Evolutionary conservation across 2,329 filamentous ascomycete genomes (phyloP), one percentile per base, ranked within the genome.

Genomic region (Ceratocystis lukuohia): DNA sequence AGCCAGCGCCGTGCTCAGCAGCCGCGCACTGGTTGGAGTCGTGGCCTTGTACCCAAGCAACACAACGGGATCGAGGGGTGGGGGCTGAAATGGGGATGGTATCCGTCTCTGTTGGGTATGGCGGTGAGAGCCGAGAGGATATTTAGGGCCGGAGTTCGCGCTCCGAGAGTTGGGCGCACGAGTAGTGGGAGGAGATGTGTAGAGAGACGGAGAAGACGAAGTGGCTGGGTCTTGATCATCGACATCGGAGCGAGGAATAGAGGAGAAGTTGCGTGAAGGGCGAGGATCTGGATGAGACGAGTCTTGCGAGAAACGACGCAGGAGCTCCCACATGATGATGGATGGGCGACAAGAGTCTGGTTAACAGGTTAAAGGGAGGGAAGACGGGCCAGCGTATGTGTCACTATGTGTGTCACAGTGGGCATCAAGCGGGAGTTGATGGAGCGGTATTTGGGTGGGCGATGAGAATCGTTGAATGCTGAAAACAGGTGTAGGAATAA

Each of bases 71-170:
- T 93, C 92, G 62, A 97, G 83, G 0, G 92, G 92, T 10, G 93
- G 93, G 1, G 91, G 91, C 70, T 91, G 88, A 74, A 96, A 91
- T 1, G 91, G 91, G 12, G 88, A 91, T 5, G 83, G 82, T 65
- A 82, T 85, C 70, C 89, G 84, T 72, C 76, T 71, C 67, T 82
- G 78, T 69, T 56, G 63, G 10, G 66, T 45, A 71, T 56, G 50
- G 28, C 28, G 28, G 37, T 57, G 44, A 5, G 44, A 33, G 62
- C 45, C 28, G 25, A n/a, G 28, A 3, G 22, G 41, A 10, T 22
- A 2, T 17, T 25, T 46, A 46, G n/a, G 12, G 41, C 37, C 44
- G 25, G 37, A 25, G n/a, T 7, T 22, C n/a, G 8, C 33, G 44
- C 17, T n/a, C 22, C 25, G 28, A 12, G 59, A 45, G 44, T 28